Conservation (phyloP, 2,329 filamentous ascomycete genomes). For the Paecilomyces sp. region DNA sequence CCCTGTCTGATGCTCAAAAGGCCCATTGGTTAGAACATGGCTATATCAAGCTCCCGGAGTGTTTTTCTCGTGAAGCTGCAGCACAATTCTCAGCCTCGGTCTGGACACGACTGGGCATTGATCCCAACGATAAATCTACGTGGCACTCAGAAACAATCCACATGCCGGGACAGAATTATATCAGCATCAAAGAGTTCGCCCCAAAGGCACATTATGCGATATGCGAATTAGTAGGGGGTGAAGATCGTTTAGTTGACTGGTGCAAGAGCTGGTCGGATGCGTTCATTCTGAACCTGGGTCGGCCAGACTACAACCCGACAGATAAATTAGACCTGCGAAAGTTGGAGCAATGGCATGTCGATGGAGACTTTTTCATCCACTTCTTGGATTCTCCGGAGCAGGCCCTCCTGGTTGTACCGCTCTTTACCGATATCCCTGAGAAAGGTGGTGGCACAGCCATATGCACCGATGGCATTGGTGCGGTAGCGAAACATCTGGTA, state of each 20-base stretch:
- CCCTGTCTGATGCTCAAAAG: constrained; percentile 29
- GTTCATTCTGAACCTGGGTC: constrained; percentile 64
- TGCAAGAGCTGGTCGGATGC: constrained; percentile 58
- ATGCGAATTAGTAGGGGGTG: constrained; percentile 59
- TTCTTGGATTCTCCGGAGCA: constrained; percentile 66
- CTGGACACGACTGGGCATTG: constrained; percentile 61
- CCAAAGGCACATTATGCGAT: constrained; percentile 62
- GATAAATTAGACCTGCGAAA: constrained; percentile 47
- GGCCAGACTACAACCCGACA: constrained; percentile 37
- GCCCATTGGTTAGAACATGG: constrained; percentile 51
- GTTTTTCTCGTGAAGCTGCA: constrained; percentile 45
- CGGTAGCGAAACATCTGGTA: constrained; percentile 50
- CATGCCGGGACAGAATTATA: constrained; percentile 56
- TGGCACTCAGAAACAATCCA: constrained; percentile 57
- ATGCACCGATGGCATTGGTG: constrained; percentile 52
- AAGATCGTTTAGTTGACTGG: constrained; percentile 44
- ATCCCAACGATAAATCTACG: constrained; percentile 55
- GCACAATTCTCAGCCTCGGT: constrained; percentile 43
- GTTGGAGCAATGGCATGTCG: constrained; percentile 58
- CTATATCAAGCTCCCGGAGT: constrained; percentile 47
- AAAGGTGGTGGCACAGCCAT: constrained; percentile 60
- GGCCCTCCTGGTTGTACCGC: constrained; percentile 59
- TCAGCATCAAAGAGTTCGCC: constrained; percentile 50
- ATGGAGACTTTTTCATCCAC: constrained; percentile 67
- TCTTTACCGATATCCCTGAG: constrained; percentile 57